Evolutionary conservation across 2,329 filamentous ascomycete genomes (phyloP), one percentile per base, ranked within the genome.

Genomic region (Alternaria triticina): DNA sequence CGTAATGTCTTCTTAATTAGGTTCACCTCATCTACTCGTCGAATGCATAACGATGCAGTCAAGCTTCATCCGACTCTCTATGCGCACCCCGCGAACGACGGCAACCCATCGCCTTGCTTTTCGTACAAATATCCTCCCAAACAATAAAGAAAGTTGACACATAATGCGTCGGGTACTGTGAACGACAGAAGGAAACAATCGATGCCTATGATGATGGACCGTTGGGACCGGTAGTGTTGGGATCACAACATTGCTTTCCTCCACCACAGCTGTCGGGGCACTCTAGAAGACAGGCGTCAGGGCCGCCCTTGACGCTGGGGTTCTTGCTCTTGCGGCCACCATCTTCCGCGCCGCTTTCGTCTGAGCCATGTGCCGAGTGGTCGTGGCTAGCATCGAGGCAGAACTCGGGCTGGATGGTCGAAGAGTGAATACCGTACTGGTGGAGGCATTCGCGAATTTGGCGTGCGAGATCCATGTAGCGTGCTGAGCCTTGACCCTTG

Each of bases 381-480:
- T 82, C 80, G 66, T 83, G 81, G 17, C 78, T 79, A 6, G 77
- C 74, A 60, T 85, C 78, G 23, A 84, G 77, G 70, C 82, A 82
- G 75, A 84, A 99, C 80, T 99, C 96, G 6, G 96, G 96, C 81
- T 99, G 96, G 71, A 99, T 98, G 12, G 96, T 99, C 36, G 94
- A 95, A 40, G 92, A 96, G 83, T 99, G 96, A 69, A 99, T 98
- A 59, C 96, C 95, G 73, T 97, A 97, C 36, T 89, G 94, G 80
- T 99, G 96, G 4, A 99, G 88, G 74, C 96, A 99, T 74, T 90
- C 90, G 51, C 94, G 88, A 17, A 96, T 92, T 60, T 91, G 89
- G 62, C 89, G 89, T 20, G 95, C 93, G 43, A 99, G 87, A 67
- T 90, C 87, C 95, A 99, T 99, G 82, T 98, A 99, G 74, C 90